These are phyloP conservation scores for Podaxis sp. DNA, from an alignment of 768 basidiomycete genomes.

Conservation along the genomic window DNA sequence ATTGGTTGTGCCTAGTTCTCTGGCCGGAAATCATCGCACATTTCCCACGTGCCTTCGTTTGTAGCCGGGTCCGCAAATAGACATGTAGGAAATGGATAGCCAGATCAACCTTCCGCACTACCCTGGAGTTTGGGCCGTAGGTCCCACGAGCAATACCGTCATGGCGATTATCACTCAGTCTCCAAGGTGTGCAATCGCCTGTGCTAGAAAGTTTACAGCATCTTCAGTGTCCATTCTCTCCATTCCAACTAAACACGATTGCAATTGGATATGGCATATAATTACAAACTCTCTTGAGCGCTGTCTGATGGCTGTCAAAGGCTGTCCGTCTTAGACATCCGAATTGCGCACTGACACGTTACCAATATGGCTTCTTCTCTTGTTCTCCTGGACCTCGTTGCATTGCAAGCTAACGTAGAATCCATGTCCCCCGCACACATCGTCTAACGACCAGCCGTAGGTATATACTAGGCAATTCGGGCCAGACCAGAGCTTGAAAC, in stretches of 20 bases:
- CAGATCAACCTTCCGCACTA: background rate
- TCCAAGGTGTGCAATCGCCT: background rate
- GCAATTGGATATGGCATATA: background rate
- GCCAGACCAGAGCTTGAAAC: background rate
- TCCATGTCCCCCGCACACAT: background rate
- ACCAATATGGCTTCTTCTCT: background rate
- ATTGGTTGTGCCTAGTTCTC: conserved; percentile 1
- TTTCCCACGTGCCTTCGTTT: background rate
- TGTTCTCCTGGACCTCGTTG: background rate
- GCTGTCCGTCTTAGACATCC: conserved; percentile 3
- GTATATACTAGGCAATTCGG: background rate
- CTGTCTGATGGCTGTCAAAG: conserved; percentile 15
- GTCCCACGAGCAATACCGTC: background rate
- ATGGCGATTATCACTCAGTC: background rate
- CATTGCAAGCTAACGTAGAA: background rate
- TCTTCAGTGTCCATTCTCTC: background rate
- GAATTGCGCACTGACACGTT: background rate
- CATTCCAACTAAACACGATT: background rate
- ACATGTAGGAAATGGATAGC: background rate
- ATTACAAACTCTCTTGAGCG: background rate
- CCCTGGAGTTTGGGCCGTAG: background rate
- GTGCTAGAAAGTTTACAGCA: background rate
- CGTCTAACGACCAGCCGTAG: background rate
- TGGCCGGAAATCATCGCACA: background rate
- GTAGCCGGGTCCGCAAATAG: background rate